A percentile compares a stretch with the other conserved stretches of the same genome.
phyloP scores from a whole-genome alignment of 441 rosid genomes.

The Erodium texanum region DNA sequence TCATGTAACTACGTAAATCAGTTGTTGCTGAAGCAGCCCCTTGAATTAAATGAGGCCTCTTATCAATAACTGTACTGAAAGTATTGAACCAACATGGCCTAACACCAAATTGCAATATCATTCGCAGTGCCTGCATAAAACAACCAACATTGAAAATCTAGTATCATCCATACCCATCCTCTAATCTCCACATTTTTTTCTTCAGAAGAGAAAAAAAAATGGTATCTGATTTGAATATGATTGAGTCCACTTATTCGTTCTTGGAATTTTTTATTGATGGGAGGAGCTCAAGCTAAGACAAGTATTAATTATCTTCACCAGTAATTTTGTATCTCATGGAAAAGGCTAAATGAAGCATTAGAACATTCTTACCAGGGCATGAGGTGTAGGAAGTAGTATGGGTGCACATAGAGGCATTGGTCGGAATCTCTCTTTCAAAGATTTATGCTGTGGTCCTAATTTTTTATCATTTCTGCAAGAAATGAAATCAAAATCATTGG shows the following conservation, averaged over 20 bases:
- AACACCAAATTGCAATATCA: constrained; percentile 94
- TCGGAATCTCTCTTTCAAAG: constrained; percentile 77
- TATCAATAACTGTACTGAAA: constrained; percentile 53
- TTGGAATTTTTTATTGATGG: not conserved
- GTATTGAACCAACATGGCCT: constrained; percentile 95
- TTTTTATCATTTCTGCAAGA: constrained; percentile 58
- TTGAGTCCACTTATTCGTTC: too few relatives aligned
- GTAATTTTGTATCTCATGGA: not conserved
- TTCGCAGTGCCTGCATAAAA: constrained; percentile 67
- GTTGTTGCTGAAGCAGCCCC: constrained; percentile 61
- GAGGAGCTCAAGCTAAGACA: not conserved
- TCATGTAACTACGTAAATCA: constrained; percentile 85
- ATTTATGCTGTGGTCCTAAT: constrained; percentile 35
- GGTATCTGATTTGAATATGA: constrained; percentile 13
- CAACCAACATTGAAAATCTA: constrained; percentile 14
- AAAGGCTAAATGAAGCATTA: not conserved
- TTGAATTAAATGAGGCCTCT: constrained; percentile 71
- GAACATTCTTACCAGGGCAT: constrained; percentile 62
- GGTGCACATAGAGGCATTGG: constrained; percentile 93
- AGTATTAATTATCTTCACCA: not conserved
- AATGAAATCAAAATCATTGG: constrained; percentile 15
- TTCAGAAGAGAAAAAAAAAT: not conserved
- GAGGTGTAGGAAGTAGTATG: constrained; percentile 74
- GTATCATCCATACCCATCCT: constrained; percentile 10
- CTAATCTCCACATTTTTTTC: constrained; percentile 11